Evolutionary conservation across 176 grass and related monocot genomes (phyloP).

Genomic region (Luzula sylvatica): DNA sequence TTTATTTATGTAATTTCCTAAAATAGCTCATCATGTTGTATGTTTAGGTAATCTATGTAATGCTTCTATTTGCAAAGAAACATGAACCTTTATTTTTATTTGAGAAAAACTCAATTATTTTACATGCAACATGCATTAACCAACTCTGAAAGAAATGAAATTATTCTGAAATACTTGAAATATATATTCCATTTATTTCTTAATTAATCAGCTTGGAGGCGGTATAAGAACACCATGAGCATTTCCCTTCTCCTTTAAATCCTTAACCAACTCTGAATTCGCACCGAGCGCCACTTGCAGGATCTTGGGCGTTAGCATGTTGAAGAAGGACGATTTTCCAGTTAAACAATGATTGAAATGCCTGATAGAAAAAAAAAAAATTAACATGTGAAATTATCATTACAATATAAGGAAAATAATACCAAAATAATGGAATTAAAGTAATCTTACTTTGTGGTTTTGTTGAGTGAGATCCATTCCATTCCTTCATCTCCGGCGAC

Average conservation of each 20-base stretch:
- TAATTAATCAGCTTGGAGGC: not conserved
- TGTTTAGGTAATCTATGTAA: no score
- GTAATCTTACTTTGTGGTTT: constrained; percentile 13
- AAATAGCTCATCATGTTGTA: no score
- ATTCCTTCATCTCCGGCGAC: constrained; percentile 13
- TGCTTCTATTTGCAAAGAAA: no score
- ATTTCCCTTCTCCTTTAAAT: constrained; percentile 1
- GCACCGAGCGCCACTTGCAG: constrained; percentile 16
- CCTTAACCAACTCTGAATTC: constrained; percentile 22
- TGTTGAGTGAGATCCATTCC: constrained; percentile 33
- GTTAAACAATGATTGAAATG: not conserved
- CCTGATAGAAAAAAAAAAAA: not conserved
- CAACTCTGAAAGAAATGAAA: no score
- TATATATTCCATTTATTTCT: no score
- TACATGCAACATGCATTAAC: no score
- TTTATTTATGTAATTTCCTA: no score
- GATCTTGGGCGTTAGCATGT: not conserved
- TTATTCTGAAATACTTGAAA: no score
- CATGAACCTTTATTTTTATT: no score
- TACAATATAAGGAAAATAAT: not conserved
- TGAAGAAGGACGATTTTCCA: constrained; percentile 9
- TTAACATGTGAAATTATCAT: not conserved
- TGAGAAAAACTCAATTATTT: no score
- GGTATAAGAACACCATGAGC: not conserved
- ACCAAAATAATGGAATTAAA: not conserved